Evolutionary conservation across 306 rosid genomes (phyloP).

Genomic region (Macrotyloma uniflorum): DNA sequence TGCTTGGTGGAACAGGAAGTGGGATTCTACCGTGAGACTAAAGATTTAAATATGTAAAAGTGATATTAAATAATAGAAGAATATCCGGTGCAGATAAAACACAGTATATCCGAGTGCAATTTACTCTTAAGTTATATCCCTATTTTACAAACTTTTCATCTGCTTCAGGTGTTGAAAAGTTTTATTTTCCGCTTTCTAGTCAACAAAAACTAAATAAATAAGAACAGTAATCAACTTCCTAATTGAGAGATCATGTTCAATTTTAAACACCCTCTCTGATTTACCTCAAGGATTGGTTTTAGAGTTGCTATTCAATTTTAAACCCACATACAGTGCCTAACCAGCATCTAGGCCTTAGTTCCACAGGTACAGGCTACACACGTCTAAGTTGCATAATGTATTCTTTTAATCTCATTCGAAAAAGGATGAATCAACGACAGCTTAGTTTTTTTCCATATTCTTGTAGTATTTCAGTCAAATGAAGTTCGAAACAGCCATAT

Average conservation of each 20-base stretch:
- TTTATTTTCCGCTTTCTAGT: background rate
- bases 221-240: background rate
- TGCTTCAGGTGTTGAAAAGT: background rate
- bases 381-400: background rate
- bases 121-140: too few relatives aligned
- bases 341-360: background rate
- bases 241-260: background rate
- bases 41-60: too few relatives aligned
- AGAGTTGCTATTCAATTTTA: background rate
- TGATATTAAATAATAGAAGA: too few relatives aligned
- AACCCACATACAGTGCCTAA: background rate
- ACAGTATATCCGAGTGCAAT: too few relatives aligned
- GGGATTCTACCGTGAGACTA: too few relatives aligned
- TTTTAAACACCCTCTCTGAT: background rate
- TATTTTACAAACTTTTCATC: background rate
- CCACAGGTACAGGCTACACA: background rate
- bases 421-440: slow-evolving; percentile 19
- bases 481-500: slow-evolving; percentile 13
- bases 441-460: background rate
- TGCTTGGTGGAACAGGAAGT: too few relatives aligned
- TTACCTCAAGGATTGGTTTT: background rate
- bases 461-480: background rate
- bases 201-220: background rate
- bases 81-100: too few relatives aligned
- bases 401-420: background rate